phyloP scores from a whole-genome alignment of 2,329 filamentous ascomycete genomes.

The Fusarium robinianum region DNA sequence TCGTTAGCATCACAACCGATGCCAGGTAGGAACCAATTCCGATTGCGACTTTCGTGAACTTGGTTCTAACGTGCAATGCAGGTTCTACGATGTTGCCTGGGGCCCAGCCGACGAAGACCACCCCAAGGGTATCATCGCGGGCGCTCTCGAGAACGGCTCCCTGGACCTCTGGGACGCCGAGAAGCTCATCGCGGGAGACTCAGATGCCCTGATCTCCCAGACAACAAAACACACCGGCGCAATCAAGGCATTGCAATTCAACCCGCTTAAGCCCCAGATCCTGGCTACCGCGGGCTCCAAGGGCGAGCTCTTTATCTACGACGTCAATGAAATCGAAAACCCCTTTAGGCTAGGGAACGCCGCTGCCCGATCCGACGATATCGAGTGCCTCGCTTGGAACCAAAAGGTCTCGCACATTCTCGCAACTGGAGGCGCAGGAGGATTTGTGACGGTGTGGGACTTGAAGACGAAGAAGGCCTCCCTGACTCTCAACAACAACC shows the following conservation, averaged over 20 bases:
- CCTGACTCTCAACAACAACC: conserved; percentile 90
- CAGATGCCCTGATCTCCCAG: conserved; percentile 81
- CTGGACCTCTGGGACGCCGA: conserved; percentile 92
- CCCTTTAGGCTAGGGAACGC: conserved; percentile 88
- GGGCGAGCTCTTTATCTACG: conserved; percentile 95
- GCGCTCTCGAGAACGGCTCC: conserved; percentile 91
- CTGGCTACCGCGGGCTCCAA: conserved; percentile 92
- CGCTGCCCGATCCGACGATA: conserved; percentile 88
- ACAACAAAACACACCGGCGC: conserved; percentile 89
- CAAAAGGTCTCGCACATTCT: conserved; percentile 96
- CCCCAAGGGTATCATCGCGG: conserved; percentile 87
- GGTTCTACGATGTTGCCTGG: conserved; percentile 98
- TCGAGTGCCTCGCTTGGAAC: conserved; percentile 98
- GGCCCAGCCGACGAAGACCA: conserved; percentile 77
- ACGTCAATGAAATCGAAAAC: conserved; percentile 85
- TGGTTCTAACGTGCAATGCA: conserved; percentile 45
- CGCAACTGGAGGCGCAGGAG: conserved; percentile 88
- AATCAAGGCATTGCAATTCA: conserved; percentile 96
- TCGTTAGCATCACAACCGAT: conserved; percentile 83
- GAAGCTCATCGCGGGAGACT: conserved; percentile 60
- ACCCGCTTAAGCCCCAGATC: conserved; percentile 87
- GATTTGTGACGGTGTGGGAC: conserved; percentile 98
- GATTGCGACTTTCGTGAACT: conserved; percentile 12
- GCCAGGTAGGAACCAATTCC: conserved; percentile 67
- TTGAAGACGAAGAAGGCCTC: conserved; percentile 98